Base-by-base conservation (phyloP, 2,329 filamentous ascomycete species). In the Aspergillus sp. region DNA sequence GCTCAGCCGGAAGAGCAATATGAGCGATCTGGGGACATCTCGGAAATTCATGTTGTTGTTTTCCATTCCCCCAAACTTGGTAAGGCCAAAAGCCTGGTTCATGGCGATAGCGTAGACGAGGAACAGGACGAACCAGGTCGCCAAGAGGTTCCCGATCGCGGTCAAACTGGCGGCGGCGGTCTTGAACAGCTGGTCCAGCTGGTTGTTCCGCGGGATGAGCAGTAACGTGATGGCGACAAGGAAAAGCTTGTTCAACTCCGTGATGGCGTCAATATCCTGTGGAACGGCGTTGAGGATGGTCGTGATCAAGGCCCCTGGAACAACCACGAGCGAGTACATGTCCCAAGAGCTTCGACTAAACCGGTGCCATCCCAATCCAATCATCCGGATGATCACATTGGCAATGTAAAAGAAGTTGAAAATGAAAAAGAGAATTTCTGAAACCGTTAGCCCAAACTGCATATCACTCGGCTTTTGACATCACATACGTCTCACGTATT, bases 51-150 rank as follows among this genome's bases (percentile, higher is more conserved):
- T 76, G 65, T 97, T 93, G 65, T 83, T 85, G 48, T 76, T 83
- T 66, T 91, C 90, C 25, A 86, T 79, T 0, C 69, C 66, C 1
- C 88, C 90, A 64, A 99, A 97, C 38, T 92, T 87, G 6, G 94
- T 99, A 53, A 99, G 81, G 57, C 94, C 95, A 67, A 99, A 97
- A 0, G 92, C 89, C 68, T 99, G 94, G 10, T 93, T 97, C 69
- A 97, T 80, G 3, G 94, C 95, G 64, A 99, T 99, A 44, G 94
- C 93, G 67, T 92, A 99, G 19, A 97, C 91, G 42, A 99, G 77
- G 75, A 97, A 99, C 55, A 99, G 84, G 2, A 99, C 91, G 58
- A 97, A 89, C 94, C 94, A 99, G 0, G 95, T 99, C 1, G 93
- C 93, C 36, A 99, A 78, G 41, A 99, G 78, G 66, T 97, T 99